Base-by-base conservation (phyloP, 257 asterid species). In the Plantago ovata region DNA sequence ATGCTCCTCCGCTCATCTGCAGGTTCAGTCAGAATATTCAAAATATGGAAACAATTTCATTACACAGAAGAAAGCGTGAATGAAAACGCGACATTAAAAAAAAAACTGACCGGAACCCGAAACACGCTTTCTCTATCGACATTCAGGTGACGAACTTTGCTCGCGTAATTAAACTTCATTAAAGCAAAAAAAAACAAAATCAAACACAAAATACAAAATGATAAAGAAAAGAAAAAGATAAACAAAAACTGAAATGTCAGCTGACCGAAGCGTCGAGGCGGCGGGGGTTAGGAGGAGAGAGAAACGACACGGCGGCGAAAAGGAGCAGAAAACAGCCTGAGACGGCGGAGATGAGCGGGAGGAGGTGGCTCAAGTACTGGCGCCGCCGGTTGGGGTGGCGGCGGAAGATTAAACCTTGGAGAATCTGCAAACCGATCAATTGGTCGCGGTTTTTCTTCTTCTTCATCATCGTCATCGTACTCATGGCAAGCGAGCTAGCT, bases 81-180 rank as follows among this genome's bases (percentile, higher is more conserved):
- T 1, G 6, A 53, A 18, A 6, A 16, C 18, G 11, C 21, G 9
- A 28, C 36, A n/a, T n/a, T 28, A 3, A 32, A 52, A 10, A 14
- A 24, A 41, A 49, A 11, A 55, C 92, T 75, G 64, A 83, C 95
- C 75, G 93, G 87, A 62, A 81, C 82, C 45, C 72, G 70, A 67
- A 79, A 77, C 38, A 67, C 77, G 22, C 53, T 56, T 5, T 69
- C 72, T 51, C 46, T 66, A 75, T 74, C 69, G 41, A 56, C 72
- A 39, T 73, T 67, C 67, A 72, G 65, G 64, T 44, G 71, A 46
- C 50, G 36, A 28, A 28, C 36, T 21, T 69, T 53, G 15, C 16
- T 62, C 53, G 66, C 62, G 13, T 69, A 64, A 18, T 57, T 64
- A 43, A 75, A 49, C 89, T 86, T 69, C 52, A 73, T 43, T 36